A percentile compares a stretch with the other conserved stretches of the same genome.
These are phyloP conservation scores for Populus tremula DNA, from an alignment of 345 rosid species.

Conservation along the genomic window DNA sequence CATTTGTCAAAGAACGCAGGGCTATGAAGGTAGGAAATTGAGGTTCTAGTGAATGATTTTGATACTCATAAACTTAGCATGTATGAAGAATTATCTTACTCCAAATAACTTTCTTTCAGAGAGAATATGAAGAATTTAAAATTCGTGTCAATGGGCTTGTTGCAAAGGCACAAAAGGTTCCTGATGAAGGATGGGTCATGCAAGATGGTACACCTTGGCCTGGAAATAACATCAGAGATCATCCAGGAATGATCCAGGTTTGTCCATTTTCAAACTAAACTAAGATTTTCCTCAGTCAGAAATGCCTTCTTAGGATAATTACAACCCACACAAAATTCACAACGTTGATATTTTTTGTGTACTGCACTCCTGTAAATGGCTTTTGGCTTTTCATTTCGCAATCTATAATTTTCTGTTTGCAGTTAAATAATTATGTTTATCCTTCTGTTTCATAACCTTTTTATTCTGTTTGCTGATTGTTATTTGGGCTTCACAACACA, in stretches of 20 bases:
- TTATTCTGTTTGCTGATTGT: not conserved
- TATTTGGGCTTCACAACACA: not conserved
- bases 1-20: conserved; percentile 64
- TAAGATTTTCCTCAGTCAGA: not conserved
- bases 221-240: conserved; percentile 59
- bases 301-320: not conserved
- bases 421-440: not conserved
- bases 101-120: conserved; percentile 29
- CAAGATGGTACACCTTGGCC: conserved; percentile 82
- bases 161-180: conserved; percentile 56
- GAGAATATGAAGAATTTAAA: conserved; percentile 72
- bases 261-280: not conserved
- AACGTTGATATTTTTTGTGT: not conserved
- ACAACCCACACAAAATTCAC: not conserved
- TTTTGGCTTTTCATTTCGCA: too few relatives aligned
- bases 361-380: not conserved
- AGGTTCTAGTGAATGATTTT: not conserved
- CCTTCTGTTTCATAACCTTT: not conserved
- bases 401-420: not conserved
- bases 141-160: conserved; percentile 57
- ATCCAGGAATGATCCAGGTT: conserved; percentile 78
- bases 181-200: conserved; percentile 73
- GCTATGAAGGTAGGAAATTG: conserved; percentile 54
- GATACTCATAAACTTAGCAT: not conserved
- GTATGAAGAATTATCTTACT: not conserved